Evolutionary conservation across 352 stramenopile species (phyloP), one percentile per base, ranked within the genome.

Genomic region (Globisporangium iwayamae): DNA sequence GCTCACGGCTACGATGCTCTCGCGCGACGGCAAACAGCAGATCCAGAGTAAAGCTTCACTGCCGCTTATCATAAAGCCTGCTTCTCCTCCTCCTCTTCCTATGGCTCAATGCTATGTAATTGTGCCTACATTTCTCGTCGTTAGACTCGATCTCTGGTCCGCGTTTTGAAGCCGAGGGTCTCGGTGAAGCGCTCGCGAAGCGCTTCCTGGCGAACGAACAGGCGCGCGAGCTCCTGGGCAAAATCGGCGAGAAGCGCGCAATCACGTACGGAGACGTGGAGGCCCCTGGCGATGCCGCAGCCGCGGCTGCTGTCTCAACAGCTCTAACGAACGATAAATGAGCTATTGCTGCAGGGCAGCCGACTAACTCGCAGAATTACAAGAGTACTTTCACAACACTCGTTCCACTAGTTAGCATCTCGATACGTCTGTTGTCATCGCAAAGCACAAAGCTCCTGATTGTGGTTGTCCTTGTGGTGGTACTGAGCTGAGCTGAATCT

Each of bases 221-320:
- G 43, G 85, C 85, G 11, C 63, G 70, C 3, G 72, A 74, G 32
- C 66, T 90, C 38, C 73, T 94, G 16, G 85, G 85, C 45, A 86
- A 90, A 55, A 69, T 66, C 9, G 74, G 76, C 4, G 67, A 87
- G 62, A 94, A 94, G 70, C 83, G 85, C n/a, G 83, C 83, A 22
- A 61, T 89, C 25, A 94, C 85, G 6, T 94, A 92, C 63, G 85
- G 85, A 34, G 74, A 92, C 55, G 69, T 62, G 1, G 85, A 94
- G 63, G 73, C 79, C 14, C 85, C 85, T 13, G 85, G 85, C 28
- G 85, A 94, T 47, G 85, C 80, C 25, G 77, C 74, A 2, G 77
- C 81, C 20, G 79, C 80, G 14, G 77, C 79, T 63, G 45, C 9
- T 36, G 32, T 8, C 32, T 36, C 32, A 36, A 36, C 32, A 36